Evolutionary conservation across 2,329 filamentous ascomycete species (phyloP).

Genomic region (Orbilia brochopaga): DNA sequence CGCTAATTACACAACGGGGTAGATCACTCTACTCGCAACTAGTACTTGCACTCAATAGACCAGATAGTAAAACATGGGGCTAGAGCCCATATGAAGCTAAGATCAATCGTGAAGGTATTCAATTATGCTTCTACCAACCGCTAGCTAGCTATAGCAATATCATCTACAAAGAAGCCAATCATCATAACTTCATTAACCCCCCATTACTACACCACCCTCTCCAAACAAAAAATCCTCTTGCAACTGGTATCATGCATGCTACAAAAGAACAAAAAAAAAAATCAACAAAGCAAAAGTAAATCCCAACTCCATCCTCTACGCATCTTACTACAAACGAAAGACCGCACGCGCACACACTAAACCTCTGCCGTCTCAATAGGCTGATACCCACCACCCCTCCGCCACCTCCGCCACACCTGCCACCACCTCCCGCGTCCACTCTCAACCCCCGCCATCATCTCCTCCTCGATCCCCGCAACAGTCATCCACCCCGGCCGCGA

Average conservation of each 20-base stretch:
- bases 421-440: slow-evolving; percentile 52
- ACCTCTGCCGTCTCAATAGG: slow-evolving; percentile 39
- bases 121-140: too few species aligned
- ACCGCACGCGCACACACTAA: slow-evolving; percentile 8
- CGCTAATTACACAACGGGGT: too few species aligned
- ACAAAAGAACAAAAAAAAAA: slow-evolving; percentile 6
- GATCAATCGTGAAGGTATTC: too few species aligned
- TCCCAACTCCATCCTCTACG: slow-evolving; percentile 14
- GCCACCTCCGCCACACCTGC: slow-evolving; percentile 39
- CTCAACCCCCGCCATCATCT: slow-evolving; percentile 58
- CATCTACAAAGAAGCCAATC: too few species aligned
- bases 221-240: background rate
- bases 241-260: slow-evolving; percentile 24
- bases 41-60: too few species aligned
- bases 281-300: slow-evolving; percentile 4
- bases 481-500: slow-evolving; percentile 85
- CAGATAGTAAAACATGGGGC: too few species aligned
- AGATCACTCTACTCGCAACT: too few species aligned
- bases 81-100: too few species aligned
- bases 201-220: too few species aligned
- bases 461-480: slow-evolving; percentile 68
- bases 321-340: slow-evolving; percentile 5
- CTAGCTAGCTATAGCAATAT: too few species aligned
- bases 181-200: too few species aligned
- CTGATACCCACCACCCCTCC: slow-evolving; percentile 21